These are phyloP conservation scores for Xylaria sp. DNA, from an alignment of 2,329 filamentous ascomycete genomes.

Conservation along the genomic window DNA sequence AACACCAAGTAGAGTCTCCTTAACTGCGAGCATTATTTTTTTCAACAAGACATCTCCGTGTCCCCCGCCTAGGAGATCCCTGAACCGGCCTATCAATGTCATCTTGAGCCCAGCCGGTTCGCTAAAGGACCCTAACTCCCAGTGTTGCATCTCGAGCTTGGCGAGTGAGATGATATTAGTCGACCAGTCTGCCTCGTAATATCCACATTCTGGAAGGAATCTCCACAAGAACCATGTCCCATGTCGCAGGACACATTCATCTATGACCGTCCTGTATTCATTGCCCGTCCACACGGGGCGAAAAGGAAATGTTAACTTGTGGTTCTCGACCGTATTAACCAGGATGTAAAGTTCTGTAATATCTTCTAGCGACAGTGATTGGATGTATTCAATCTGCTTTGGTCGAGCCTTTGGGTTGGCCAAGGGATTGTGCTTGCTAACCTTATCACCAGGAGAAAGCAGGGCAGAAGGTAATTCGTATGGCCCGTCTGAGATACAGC, in stretches of 20 bases:
- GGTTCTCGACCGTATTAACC: slow-evolving; percentile 30
- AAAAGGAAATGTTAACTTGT: slow-evolving; percentile 7
- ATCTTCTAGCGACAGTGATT: slow-evolving; percentile 39
- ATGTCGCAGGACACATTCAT: slow-evolving; percentile 47
- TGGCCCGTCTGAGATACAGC: neutral
- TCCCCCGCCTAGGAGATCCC: neutral
- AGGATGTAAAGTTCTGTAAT: slow-evolving; percentile 40
- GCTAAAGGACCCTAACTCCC: slow-evolving; percentile 41
- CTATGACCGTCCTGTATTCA: slow-evolving; percentile 41
- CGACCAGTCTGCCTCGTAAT: slow-evolving; percentile 15
- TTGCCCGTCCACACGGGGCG: slow-evolving; percentile 3
- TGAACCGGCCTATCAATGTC: slow-evolving; percentile 39
- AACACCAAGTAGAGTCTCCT: slow-evolving; percentile 13
- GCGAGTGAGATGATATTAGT: slow-evolving; percentile 35
- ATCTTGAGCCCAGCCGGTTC: slow-evolving; percentile 41
- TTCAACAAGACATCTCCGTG: neutral
- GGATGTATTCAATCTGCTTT: slow-evolving; percentile 43
- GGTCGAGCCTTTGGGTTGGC: slow-evolving; percentile 36
- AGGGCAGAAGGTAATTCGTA: slow-evolving; percentile 14
- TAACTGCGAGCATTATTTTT: neutral
- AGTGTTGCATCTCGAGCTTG: slow-evolving; percentile 41
- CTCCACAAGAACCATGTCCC: slow-evolving; percentile 48
- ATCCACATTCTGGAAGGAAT: slow-evolving; percentile 19
- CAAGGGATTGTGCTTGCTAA: slow-evolving; percentile 35
- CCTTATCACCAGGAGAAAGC: neutral